Conservation (phyloP, 1,284 basidiomycete genomes). For the Trametes pubescens region DNA sequence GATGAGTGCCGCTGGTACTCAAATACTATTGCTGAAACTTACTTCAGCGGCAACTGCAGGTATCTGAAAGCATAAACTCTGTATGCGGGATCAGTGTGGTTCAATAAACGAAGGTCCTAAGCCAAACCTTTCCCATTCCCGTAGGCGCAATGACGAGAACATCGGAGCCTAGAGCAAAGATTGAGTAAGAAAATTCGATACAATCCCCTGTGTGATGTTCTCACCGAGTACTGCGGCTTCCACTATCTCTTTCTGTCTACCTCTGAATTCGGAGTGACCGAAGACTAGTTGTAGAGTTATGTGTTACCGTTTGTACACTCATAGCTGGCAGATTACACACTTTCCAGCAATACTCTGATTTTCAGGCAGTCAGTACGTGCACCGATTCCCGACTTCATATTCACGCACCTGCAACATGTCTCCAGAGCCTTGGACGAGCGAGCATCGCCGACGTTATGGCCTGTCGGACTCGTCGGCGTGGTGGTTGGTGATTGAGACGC, state of each 20-base stretch:
- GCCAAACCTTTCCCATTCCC: slow-evolving; percentile 84
- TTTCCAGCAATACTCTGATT: background rate
- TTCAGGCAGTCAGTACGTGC: background rate
- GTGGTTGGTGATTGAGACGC: background rate
- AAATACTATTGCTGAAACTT: slow-evolving; percentile 9
- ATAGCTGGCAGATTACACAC: background rate
- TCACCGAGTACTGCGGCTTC: slow-evolving; percentile 69
- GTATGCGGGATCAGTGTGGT: slow-evolving; percentile 5
- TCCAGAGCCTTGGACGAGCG: background rate
- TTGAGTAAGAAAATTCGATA: background rate
- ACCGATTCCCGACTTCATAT: background rate
- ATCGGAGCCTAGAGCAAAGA: slow-evolving; percentile 58
- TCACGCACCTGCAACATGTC: background rate
- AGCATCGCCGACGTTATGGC: background rate
- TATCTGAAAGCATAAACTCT: slow-evolving; percentile 90
- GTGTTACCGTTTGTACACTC: background rate
- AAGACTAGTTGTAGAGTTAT: slow-evolving; percentile 60
- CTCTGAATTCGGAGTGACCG: slow-evolving; percentile 71
- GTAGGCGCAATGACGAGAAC: slow-evolving; percentile 88
- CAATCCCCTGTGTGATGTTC: too few species aligned
- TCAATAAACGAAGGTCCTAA: slow-evolving; percentile 3
- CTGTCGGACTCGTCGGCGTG: background rate
- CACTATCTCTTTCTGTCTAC: slow-evolving; percentile 81
- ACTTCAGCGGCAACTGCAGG: slow-evolving; percentile 79
- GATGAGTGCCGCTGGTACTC: background rate